Conservation (phyloP, 2,329 filamentous ascomycete species). For the Trichoderma koningii region DNA sequence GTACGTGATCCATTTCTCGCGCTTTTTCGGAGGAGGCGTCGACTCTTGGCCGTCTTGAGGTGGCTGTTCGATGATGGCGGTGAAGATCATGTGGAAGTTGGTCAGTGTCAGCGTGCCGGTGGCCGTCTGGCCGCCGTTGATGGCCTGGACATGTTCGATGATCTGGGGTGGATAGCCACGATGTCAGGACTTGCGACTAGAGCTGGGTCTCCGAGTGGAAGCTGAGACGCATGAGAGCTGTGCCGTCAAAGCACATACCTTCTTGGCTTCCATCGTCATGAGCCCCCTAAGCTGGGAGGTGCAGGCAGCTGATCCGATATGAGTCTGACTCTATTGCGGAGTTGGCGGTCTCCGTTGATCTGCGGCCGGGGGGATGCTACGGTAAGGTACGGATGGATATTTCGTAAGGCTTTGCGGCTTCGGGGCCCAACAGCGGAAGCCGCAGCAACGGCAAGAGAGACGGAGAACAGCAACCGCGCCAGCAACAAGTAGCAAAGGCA, state of each 20-base stretch:
- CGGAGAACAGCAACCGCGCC: too few species aligned
- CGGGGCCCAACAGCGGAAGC: too few species aligned
- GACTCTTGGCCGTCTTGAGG: constrained; percentile 30
- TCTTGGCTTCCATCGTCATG: constrained; percentile 45
- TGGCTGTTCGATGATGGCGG: constrained; percentile 44
- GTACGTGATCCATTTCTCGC: constrained; percentile 91
- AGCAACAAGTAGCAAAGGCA: too few species aligned
- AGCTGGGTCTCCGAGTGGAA: not conserved
- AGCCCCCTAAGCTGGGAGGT: not conserved
- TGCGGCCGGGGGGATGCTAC: not conserved
- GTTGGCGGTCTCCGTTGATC: not conserved
- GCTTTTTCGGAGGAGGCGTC: constrained; percentile 39
- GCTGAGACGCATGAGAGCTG: not conserved
- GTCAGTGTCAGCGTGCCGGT: constrained; percentile 62
- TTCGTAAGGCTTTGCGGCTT: too few species aligned
- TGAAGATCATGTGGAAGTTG: constrained; percentile 63
- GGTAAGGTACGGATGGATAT: not conserved
- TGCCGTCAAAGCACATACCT: constrained; percentile 38
- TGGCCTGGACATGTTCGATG: constrained; percentile 61
- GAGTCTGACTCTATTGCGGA: not conserved
- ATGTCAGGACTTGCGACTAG: constrained; percentile 14
- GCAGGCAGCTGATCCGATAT: constrained; percentile 4
- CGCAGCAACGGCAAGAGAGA: too few species aligned
- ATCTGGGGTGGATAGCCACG: constrained; percentile 39
- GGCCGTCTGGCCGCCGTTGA: constrained; percentile 60